These are phyloP conservation scores for Botrytis squamosa DNA, from an alignment of 2,329 filamentous ascomycete genomes.

Conservation along the genomic window DNA sequence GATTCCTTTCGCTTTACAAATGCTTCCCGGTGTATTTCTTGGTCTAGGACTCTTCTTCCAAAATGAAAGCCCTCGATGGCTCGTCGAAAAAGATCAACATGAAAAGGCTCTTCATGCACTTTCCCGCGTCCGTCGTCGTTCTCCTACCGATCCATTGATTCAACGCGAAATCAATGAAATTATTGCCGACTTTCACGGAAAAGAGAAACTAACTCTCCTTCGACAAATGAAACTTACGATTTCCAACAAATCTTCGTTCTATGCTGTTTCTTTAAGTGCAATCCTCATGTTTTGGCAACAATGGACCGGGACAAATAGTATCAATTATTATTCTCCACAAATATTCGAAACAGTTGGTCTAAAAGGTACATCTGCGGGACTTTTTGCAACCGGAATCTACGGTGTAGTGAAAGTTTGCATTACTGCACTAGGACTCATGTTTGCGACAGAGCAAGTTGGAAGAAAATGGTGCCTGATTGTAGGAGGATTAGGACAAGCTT, in stretches of 20 bases:
- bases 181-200: constrained; percentile 47
- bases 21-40: constrained; percentile 60
- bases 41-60: constrained; percentile 60
- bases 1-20: constrained; percentile 64
- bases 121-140: constrained; percentile 49
- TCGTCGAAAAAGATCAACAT: constrained; percentile 64
- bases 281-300: constrained; percentile 62
- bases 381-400: constrained; percentile 72
- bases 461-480: constrained; percentile 54
- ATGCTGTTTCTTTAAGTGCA: constrained; percentile 47
- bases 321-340: constrained; percentile 65
- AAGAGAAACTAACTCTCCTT: constrained; percentile 46
- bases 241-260: constrained; percentile 29
- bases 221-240: constrained; percentile 37
- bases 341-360: constrained; percentile 65
- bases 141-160: constrained; percentile 51
- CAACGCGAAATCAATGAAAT: constrained; percentile 49
- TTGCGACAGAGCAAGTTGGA: constrained; percentile 63
- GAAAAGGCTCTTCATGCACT: constrained; percentile 59
- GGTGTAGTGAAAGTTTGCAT: constrained; percentile 67
- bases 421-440: constrained; percentile 61
- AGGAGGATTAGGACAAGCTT: constrained; percentile 56
- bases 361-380: constrained; percentile 55
- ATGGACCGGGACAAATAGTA: constrained; percentile 53
- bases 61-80: constrained; percentile 60